Percentiles rank a stretch among this genome's conserved stretches.
Evolutionary conservation across 2,329 filamentous ascomycete species (phyloP).

Genomic region (Cadophora luteo-olivacea): DNA sequence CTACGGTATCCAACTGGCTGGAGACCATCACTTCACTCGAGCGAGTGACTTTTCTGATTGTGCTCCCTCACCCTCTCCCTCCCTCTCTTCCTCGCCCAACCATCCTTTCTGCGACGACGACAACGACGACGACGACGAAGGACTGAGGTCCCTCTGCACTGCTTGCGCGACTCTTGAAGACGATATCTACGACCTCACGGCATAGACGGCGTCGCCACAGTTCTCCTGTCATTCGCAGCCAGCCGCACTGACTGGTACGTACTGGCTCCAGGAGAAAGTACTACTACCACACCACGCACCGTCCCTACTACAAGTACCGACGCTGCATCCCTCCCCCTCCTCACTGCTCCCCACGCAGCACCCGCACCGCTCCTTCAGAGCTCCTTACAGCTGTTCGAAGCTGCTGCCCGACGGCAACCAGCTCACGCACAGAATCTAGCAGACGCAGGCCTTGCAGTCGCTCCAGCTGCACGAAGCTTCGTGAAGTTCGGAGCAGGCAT

Average conservation of each 20-base stretch:
- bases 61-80: conserved; percentile 3
- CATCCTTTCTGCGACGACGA: not conserved
- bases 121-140: conserved; percentile 10
- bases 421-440: conserved; percentile 26
- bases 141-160: not conserved
- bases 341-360: conserved; percentile 14
- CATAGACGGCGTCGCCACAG: conserved; percentile 2
- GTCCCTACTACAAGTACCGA: conserved; percentile 29
- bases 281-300: conserved; percentile 1
- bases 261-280: conserved; percentile 5
- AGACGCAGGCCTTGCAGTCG: conserved; percentile 22
- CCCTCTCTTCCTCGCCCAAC: not conserved
- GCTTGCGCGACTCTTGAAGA: not conserved
- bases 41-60: not conserved
- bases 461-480: conserved; percentile 35
- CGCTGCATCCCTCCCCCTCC: conserved; percentile 15
- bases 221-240: conserved; percentile 19
- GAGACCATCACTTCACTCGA: not conserved
- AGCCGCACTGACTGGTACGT: conserved; percentile 8
- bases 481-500: conserved; percentile 38
- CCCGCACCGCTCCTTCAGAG: conserved; percentile 14
- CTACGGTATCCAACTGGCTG: not conserved
- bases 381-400: conserved; percentile 24
- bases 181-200: conserved; percentile 5
- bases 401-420: conserved; percentile 21